Conservation (phyloP, 2,329 filamentous ascomycete species). For the Fusarium sp. region DNA sequence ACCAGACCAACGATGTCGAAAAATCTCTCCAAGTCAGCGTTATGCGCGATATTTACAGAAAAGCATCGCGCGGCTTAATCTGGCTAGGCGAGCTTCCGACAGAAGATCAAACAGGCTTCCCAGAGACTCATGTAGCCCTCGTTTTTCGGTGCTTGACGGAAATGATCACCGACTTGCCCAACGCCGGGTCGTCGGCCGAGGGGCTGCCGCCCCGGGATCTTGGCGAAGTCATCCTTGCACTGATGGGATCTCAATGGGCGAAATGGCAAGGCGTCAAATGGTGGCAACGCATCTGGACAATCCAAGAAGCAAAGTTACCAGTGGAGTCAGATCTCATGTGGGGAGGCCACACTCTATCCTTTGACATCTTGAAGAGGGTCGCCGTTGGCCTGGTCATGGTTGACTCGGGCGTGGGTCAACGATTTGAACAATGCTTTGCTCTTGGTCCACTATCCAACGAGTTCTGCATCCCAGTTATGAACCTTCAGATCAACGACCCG, state of each 20-base stretch:
- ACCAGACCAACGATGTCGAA: constrained; percentile 13
- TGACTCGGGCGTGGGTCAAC: background rate
- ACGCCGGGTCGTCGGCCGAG: background rate
- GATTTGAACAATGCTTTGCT: background rate
- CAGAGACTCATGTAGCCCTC: background rate
- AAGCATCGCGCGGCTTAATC: constrained; percentile 2
- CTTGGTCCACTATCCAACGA: background rate
- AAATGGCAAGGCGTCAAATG: constrained; percentile 2
- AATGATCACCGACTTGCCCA: background rate
- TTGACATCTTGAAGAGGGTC: background rate
- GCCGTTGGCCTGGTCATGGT: background rate
- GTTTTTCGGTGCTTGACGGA: background rate
- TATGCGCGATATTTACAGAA: constrained; percentile 19
- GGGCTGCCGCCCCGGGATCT: background rate
- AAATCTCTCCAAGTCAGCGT: constrained; percentile 9
- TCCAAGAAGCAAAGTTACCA: background rate
- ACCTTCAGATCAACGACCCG: background rate
- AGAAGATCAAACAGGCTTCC: background rate
- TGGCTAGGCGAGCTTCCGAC: constrained; percentile 13
- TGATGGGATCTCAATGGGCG: background rate
- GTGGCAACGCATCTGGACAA: constrained; percentile 8
- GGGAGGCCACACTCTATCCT: background rate
- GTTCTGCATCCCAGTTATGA: background rate
- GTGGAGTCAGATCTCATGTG: background rate
- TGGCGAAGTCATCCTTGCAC: background rate